These are phyloP conservation scores for Candida albicans DNA, from an alignment of 1,139 yeast genomes.

Conservation along the genomic window DNA sequence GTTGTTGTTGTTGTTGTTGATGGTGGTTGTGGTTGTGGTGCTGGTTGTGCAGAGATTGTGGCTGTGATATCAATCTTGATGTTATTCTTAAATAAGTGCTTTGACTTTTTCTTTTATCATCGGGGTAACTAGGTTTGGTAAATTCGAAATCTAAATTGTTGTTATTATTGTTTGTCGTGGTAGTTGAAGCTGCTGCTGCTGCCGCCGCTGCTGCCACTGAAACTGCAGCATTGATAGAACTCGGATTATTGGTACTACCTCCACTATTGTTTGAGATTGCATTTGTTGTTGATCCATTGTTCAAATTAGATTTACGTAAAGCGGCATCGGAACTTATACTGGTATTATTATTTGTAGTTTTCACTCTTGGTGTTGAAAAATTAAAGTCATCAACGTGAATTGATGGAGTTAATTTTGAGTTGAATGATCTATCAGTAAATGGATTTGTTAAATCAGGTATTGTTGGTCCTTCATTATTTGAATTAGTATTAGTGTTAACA, in stretches of 20 bases:
- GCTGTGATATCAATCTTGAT: constrained; percentile 54
- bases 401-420: constrained; percentile 11
- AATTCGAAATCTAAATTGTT: constrained; percentile 30
- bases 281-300: constrained; percentile 5
- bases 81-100: constrained; percentile 49
- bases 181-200: constrained; percentile 3
- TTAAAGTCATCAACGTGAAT: constrained; percentile 25
- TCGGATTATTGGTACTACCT: constrained; percentile 6
- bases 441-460: constrained; percentile 25
- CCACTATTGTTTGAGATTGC: constrained; percentile 7
- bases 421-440: constrained; percentile 17
- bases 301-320: constrained; percentile 38
- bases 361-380: constrained; percentile 50
- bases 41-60: constrained; percentile 22
- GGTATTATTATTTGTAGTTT: constrained; percentile 32
- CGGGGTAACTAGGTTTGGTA: constrained; percentile 37
- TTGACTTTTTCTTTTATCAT: constrained; percentile 23
- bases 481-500: constrained; percentile 3
- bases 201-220: constrained; percentile 14
- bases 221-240: not conserved
- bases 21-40: constrained; percentile 6
- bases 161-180: constrained; percentile 4
- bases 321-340: constrained; percentile 51
- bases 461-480: constrained; percentile 1
- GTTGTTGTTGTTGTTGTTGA: not conserved